Percentiles rank a stretch among this genome's conserved stretches.
Evolutionary conservation across 108 stramenopile species (phyloP).

Genomic region (Chaetoceros muelleri): DNA sequence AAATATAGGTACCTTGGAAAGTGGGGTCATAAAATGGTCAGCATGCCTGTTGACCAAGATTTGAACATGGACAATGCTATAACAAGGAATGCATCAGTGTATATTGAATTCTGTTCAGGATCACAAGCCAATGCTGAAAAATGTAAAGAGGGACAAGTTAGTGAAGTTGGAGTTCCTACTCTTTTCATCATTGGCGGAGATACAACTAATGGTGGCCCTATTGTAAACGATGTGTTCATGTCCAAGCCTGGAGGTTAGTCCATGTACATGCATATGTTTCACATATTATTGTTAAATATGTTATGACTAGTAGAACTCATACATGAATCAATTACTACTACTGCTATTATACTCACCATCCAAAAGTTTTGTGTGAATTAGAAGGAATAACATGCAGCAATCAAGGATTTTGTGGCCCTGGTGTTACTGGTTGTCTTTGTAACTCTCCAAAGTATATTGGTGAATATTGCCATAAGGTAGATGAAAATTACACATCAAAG

Average conservation of each 20-base stretch:
- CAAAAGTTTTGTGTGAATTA: conserved; percentile 14
- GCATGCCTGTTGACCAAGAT: conserved; percentile 20
- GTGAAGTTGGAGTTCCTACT: conserved; percentile 16
- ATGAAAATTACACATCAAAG: conserved; percentile 1
- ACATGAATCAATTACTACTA: too few relatives aligned
- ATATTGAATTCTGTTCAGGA: conserved; percentile 12
- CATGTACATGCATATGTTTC: not conserved
- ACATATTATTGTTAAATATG: not conserved
- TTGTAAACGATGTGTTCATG: conserved; percentile 24
- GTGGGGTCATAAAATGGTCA: conserved; percentile 54
- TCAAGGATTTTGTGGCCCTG: conserved; percentile 21
- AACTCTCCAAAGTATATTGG: conserved; percentile 19
- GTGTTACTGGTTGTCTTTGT: conserved; percentile 23
- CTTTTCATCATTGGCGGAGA: conserved; percentile 35
- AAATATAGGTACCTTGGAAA: conserved; percentile 38
- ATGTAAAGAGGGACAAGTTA: conserved; percentile 8
- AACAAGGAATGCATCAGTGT: conserved; percentile 1
- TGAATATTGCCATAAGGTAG: conserved; percentile 15
- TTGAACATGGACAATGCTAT: conserved; percentile 14
- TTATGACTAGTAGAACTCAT: not conserved
- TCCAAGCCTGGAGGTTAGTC: conserved; percentile 20
- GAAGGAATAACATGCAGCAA: conserved; percentile 22
- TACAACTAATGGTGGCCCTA: conserved; percentile 22
- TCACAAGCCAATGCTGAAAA: not conserved
- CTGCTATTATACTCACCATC: too few relatives aligned